Evolutionary conservation across 2,329 filamentous ascomycete genomes (phyloP).

Genomic region (Cladophialophora exuberans): DNA sequence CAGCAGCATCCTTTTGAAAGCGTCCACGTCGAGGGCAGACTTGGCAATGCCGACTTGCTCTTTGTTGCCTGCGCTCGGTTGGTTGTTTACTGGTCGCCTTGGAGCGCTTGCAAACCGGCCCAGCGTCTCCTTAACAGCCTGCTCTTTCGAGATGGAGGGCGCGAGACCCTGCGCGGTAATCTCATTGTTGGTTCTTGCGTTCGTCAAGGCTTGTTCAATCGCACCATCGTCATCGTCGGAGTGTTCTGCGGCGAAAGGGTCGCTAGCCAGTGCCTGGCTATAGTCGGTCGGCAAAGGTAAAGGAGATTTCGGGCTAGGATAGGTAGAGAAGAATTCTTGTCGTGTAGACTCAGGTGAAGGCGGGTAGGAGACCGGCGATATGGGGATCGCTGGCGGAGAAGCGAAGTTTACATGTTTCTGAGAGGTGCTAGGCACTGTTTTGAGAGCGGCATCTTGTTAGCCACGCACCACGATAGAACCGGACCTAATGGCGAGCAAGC

Average conservation of each 20-base stretch:
- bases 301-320: slow-evolving; percentile 18
- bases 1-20: slow-evolving; percentile 75
- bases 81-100: slow-evolving; percentile 5
- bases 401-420: slow-evolving; percentile 34
- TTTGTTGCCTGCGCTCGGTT: slow-evolving; percentile 4
- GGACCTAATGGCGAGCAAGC: neutral
- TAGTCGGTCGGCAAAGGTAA: slow-evolving; percentile 19
- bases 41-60: slow-evolving; percentile 34
- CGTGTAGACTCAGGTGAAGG: slow-evolving; percentile 34
- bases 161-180: slow-evolving; percentile 16
- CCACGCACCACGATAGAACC: neutral
- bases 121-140: slow-evolving; percentile 31
- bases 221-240: slow-evolving; percentile 37
- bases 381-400: slow-evolving; percentile 31
- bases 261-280: slow-evolving; percentile 37
- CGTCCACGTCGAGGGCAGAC: slow-evolving; percentile 70
- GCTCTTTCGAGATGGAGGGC: neutral
- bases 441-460: neutral
- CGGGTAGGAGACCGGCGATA: slow-evolving; percentile 32
- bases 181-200: slow-evolving; percentile 33
- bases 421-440: slow-evolving; percentile 18
- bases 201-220: slow-evolving; percentile 34
- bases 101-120: slow-evolving; percentile 30
- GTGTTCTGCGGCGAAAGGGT: slow-evolving; percentile 44
- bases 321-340: slow-evolving; percentile 25